phyloP scores from a whole-genome alignment of 2,329 filamentous ascomycete genomes.

The Paraconiothyrium sp. region DNA sequence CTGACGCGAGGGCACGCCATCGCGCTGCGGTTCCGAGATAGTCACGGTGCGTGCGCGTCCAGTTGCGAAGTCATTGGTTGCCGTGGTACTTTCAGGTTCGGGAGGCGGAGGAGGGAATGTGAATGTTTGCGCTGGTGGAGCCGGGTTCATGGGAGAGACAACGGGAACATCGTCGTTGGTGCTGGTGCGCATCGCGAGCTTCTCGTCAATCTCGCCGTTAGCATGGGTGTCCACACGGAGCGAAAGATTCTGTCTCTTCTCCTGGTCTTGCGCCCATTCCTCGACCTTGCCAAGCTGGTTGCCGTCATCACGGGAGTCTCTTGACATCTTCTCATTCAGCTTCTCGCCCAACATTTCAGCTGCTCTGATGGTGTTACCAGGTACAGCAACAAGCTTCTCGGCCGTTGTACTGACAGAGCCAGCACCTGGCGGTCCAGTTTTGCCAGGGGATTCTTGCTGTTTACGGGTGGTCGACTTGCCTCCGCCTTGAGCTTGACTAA shows the following conservation, averaged over 20 bases:
- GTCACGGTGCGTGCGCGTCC: slow-evolving; percentile 48
- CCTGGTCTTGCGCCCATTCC: slow-evolving; percentile 52
- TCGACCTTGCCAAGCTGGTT: slow-evolving; percentile 44
- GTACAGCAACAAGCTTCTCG: slow-evolving; percentile 34
- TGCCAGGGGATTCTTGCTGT: slow-evolving; percentile 58
- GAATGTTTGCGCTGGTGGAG: slow-evolving; percentile 34
- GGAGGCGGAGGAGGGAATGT: slow-evolving; percentile 45
- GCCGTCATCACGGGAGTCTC: slow-evolving; percentile 27
- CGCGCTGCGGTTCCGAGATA: slow-evolving; percentile 40
- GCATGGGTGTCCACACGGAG: slow-evolving; percentile 26
- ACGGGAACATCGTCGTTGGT: slow-evolving; percentile 37
- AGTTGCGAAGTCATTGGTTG: slow-evolving; percentile 22
- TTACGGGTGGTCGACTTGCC: slow-evolving; percentile 63
- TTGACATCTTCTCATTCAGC: slow-evolving; percentile 40
- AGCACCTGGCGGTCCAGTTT: slow-evolving; percentile 60
- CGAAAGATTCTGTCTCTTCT: slow-evolving; percentile 34
- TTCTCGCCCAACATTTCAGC: slow-evolving; percentile 40
- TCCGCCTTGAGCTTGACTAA: slow-evolving; percentile 71
- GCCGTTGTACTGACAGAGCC: slow-evolving; percentile 30
- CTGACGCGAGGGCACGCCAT: slow-evolving; percentile 17
- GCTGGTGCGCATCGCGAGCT: slow-evolving; percentile 31
- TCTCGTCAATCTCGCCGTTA: slow-evolving; percentile 43
- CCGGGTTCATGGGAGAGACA: slow-evolving; percentile 40
- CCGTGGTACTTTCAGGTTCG: slow-evolving; percentile 35
- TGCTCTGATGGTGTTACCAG: slow-evolving; percentile 36